These are phyloP conservation scores for Penicillium sp. DNA, from an alignment of 2,329 filamentous ascomycete species.

Conservation along the genomic window DNA sequence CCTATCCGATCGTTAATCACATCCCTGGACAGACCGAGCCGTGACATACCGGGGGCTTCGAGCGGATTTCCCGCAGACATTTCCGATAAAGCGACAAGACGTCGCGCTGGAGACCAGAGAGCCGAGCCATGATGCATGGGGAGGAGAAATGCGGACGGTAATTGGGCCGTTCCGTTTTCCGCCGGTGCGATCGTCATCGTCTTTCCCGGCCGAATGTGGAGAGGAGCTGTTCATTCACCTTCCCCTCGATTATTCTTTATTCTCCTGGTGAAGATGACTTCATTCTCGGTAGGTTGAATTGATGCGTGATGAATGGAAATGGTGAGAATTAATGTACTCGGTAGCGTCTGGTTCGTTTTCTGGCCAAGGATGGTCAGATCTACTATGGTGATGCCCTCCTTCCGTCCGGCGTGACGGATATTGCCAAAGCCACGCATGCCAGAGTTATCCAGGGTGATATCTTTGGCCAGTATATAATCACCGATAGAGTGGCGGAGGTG, in stretches of 20 bases:
- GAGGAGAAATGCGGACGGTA: constrained; percentile 4
- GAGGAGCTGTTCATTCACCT: background rate
- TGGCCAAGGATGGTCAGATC: constrained; percentile 61
- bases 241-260: background rate
- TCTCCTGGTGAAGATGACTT: constrained; percentile 4
- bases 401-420: constrained; percentile 54
- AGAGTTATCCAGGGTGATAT: constrained; percentile 60
- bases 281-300: constrained; percentile 12
- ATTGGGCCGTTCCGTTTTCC: constrained; percentile 21
- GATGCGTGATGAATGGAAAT: background rate
- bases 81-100: constrained; percentile 79
- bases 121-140: constrained; percentile 35
- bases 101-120: constrained; percentile 86
- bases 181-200: constrained; percentile 11
- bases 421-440: constrained; percentile 56
- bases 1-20: constrained; percentile 22
- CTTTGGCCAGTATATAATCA: constrained; percentile 59
- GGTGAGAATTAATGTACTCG: background rate
- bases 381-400: constrained; percentile 73
- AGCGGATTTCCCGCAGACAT: constrained; percentile 73
- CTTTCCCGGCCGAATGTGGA: constrained; percentile 27
- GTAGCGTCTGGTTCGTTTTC: constrained; percentile 66
- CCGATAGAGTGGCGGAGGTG: constrained; percentile 53
- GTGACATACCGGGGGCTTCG: constrained; percentile 65
- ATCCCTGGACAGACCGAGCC: background rate